Conservation (phyloP, 2,329 filamentous ascomycete species). For the Neophaeococcomyces aloes region DNA sequence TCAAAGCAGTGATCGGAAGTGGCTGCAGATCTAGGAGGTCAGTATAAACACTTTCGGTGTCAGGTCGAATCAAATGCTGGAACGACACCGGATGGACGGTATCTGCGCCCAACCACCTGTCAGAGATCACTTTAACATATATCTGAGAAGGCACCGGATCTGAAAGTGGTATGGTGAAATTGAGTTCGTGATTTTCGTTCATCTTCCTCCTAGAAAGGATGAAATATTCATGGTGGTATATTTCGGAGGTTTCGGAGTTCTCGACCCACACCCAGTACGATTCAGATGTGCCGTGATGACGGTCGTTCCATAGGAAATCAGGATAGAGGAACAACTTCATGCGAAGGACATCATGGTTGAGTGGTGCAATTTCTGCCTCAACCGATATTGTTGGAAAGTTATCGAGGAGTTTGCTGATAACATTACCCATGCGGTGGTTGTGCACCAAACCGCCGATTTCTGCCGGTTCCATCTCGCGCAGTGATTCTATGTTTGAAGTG, state of each 20-base stretch:
- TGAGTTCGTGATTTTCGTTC: constrained; percentile 91
- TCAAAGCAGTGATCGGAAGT: constrained; percentile 71
- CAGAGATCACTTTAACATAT: constrained; percentile 87
- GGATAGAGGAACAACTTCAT: constrained; percentile 77
- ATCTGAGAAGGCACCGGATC: constrained; percentile 93
- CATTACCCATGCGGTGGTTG: constrained; percentile 76
- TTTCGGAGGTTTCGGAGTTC: constrained; percentile 93
- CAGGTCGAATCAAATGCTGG: constrained; percentile 91
- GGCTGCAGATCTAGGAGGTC: constrained; percentile 88
- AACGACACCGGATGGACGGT: constrained; percentile 93
- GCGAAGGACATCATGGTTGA: constrained; percentile 90
- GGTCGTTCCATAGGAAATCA: constrained; percentile 90
- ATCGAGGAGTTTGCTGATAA: constrained; percentile 67
- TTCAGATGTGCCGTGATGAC: constrained; percentile 84
- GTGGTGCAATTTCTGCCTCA: constrained; percentile 85
- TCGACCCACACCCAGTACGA: constrained; percentile 99
- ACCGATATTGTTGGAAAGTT: constrained; percentile 88
- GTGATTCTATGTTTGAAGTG: constrained; percentile 62
- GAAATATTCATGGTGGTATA: constrained; percentile 96
- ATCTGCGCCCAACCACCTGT: constrained; percentile 92
- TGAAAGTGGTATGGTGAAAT: constrained; percentile 90
- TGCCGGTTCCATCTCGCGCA: constrained; percentile 84
- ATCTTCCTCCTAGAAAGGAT: constrained; percentile 83
- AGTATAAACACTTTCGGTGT: constrained; percentile 95
- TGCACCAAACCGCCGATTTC: constrained; percentile 89